A percentile compares a stretch with the other conserved stretches of the same genome.
phyloP scores from a whole-genome alignment of 495 filamentous ascomycete genomes.

The Daldinia caldariorum region DNA sequence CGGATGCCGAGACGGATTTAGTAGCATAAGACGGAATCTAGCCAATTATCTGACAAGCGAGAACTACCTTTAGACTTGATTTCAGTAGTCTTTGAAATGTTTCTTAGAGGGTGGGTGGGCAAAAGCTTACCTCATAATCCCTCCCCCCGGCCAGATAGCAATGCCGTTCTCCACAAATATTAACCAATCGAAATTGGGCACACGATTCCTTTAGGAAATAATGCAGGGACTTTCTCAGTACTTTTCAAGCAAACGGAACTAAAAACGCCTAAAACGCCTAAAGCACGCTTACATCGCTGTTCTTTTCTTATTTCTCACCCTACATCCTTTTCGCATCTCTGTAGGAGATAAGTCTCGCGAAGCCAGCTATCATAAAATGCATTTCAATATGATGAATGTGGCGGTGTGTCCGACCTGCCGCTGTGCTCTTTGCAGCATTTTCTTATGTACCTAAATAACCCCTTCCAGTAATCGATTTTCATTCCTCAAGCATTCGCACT shows the following conservation, averaged over 20 bases:
- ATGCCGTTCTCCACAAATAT: background rate
- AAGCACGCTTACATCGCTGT: background rate
- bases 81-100: background rate
- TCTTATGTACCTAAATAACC: background rate
- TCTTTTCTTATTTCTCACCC: no score
- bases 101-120: background rate
- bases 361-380: background rate
- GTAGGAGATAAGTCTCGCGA: constrained; percentile 2
- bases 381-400: background rate
- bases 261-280: background rate
- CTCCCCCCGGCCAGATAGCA: background rate
- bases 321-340: background rate
- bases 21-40: background rate
- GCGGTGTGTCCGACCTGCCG: background rate
- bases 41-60: background rate
- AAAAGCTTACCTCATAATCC: background rate
- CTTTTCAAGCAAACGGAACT: background rate
- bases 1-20: constrained; percentile 6
- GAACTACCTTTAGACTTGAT: background rate
- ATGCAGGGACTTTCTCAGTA: background rate
- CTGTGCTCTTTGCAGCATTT: background rate
- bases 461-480: background rate
- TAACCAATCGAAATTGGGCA: background rate
- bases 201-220: background rate
- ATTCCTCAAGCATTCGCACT: background rate